Percentiles rank a stretch among this genome's conserved stretches.
Evolutionary conservation across 2,329 filamentous ascomycete species (phyloP).

Genomic region (Sclerotinia borealis): DNA sequence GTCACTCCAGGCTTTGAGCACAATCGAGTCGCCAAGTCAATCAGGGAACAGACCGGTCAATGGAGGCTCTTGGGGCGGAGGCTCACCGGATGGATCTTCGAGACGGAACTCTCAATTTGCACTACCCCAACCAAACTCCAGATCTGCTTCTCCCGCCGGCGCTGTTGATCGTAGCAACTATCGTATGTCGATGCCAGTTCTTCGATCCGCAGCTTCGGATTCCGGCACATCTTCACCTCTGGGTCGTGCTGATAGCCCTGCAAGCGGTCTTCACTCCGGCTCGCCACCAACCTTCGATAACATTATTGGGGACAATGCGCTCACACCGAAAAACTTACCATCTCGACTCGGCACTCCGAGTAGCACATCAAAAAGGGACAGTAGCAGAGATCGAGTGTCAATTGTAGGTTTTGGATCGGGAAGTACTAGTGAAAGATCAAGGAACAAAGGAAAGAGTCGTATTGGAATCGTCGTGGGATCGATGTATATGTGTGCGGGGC

Average conservation of each 20-base stretch:
- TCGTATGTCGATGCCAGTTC: slow-evolving; percentile 76
- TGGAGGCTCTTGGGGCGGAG: slow-evolving; percentile 38
- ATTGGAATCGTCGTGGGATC: slow-evolving; percentile 75
- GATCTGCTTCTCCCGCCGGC: slow-evolving; percentile 49
- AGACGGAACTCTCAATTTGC: slow-evolving; percentile 53
- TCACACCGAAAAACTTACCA: slow-evolving; percentile 17
- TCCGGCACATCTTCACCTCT: slow-evolving; percentile 26
- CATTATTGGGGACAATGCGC: slow-evolving; percentile 20
- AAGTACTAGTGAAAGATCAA: slow-evolving; percentile 68
- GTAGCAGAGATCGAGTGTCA: slow-evolving; percentile 46
- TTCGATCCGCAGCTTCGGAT: slow-evolving; percentile 33
- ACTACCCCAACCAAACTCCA: slow-evolving; percentile 37
- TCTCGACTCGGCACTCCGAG: slow-evolving; percentile 20
- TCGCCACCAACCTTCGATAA: slow-evolving; percentile 26
- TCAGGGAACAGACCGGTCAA: slow-evolving; percentile 38
- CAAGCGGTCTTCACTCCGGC: slow-evolving; percentile 18
- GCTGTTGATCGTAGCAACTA: slow-evolving; percentile 53
- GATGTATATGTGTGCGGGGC: slow-evolving; percentile 80
- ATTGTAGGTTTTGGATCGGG: slow-evolving; percentile 67
- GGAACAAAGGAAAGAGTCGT: slow-evolving; percentile 75
- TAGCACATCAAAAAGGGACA: slow-evolving; percentile 20
- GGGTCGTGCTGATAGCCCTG: slow-evolving; percentile 36
- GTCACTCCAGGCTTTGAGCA: slow-evolving; percentile 65
- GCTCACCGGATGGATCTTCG: slow-evolving; percentile 36
- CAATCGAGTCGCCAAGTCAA: slow-evolving; percentile 69